Evolutionary conservation across 352 stramenopile species (phyloP), one percentile per base, ranked within the genome.

Genomic region (Phytophthora kernoviae): DNA sequence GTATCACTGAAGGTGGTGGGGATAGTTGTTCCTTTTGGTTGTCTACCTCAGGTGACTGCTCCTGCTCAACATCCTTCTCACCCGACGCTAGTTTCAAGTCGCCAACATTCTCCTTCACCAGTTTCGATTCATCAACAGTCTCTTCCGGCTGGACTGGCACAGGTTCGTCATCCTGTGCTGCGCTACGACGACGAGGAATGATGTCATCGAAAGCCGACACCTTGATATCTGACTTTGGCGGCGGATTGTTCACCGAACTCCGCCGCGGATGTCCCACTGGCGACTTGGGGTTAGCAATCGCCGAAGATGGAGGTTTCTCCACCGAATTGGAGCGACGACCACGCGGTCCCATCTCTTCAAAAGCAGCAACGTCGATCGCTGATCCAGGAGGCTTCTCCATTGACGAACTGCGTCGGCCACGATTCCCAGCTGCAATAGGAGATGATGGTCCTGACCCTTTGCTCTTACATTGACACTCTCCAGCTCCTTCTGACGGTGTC

Each of bases 151-250:
- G n/a, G 20, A n/a, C 17, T 10, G 32, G n/a, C 15, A 61, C 56
- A 9, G 30, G 18, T 24, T n/a, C 24, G 4, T 61, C 54, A 5
- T 72, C 46, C 12, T 75, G 52, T 2, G 54, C 71, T 2, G 42
- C 47, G 1, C 46, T 65, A 4, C 67, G 58, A 22, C 70, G 70
- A 43, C 62, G 62, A 6, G 66, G 54, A 4, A 72, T 39, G 2
- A 71, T 40, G 8, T 74, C 51, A n/a, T 79, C 61, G 22, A 83
- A 81, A 2, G 74, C 74, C 1, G 70, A 73, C 18, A 76, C 56
- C 36, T 86, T 62, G 36, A 86, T 86, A 39, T 76, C 70, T 40
- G 76, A 86, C 45, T 73, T 75, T 1, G 81, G 79, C 8, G 79
- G 81, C 7, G 65, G 52, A 5, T 54, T 62, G 7, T 37, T 55